Conservation (phyloP, 441 rosid genomes). For the Erodium trifolium region DNA sequence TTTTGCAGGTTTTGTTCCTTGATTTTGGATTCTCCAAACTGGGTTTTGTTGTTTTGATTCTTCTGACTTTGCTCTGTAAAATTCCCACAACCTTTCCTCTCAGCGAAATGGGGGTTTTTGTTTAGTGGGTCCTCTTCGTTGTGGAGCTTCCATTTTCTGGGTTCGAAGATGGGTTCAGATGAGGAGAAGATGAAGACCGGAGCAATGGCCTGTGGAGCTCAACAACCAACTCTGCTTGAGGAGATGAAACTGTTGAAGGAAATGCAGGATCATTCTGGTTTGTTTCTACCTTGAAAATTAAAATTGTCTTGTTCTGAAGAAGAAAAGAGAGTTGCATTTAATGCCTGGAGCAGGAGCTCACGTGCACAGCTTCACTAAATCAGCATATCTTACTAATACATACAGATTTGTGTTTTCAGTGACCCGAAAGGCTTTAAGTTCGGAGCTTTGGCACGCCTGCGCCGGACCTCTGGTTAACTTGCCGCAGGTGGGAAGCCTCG, state of each 20-base stretch:
- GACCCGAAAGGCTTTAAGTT: constrained; percentile 50
- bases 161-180: neutral
- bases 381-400: neutral
- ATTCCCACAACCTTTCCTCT: neutral
- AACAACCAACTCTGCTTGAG: neutral
- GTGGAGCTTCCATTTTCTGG: neutral
- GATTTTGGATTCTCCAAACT: neutral
- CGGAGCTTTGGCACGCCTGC: constrained; percentile 61
- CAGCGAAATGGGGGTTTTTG: neutral
- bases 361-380: too few species aligned
- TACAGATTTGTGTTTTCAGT: constrained; percentile 3
- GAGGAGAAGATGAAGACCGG: constrained; percentile 1
- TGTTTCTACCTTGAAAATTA: neutral
- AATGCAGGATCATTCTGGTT: constrained; percentile 7
- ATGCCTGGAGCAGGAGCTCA: constrained; percentile 20
- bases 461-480: constrained; percentile 58
- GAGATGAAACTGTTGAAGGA: constrained; percentile 4
- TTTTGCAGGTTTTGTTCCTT: constrained; percentile 7
- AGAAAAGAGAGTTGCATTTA: neutral
- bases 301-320: too few species aligned
- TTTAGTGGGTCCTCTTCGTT: neutral
- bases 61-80: neutral
- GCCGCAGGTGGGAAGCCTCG: constrained; percentile 49
- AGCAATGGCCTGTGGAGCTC: neutral
- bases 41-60: neutral